A percentile compares a stretch with the other conserved stretches of the same genome.
Evolutionary conservation across 1,139 yeast genomes (phyloP).

Genomic region (Hanseniaspora gamundiae): DNA sequence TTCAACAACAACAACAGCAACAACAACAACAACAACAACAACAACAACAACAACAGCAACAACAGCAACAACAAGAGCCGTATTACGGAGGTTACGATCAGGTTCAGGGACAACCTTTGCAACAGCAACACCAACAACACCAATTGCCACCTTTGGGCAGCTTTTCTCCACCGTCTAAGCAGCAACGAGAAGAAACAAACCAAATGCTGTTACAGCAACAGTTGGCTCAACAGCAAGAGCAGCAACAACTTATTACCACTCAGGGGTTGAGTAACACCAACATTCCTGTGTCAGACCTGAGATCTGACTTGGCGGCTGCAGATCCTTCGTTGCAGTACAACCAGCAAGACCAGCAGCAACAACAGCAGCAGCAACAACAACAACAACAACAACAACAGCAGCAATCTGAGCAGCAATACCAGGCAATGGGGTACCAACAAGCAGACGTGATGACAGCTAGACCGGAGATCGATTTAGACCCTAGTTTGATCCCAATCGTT

Average conservation of each 20-base stretch:
- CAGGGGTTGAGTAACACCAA: constrained; percentile 17
- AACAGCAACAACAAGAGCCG: constrained; percentile 5
- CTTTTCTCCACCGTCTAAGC: constrained; percentile 60
- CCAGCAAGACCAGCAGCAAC: constrained; percentile 5
- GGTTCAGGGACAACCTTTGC: constrained; percentile 5
- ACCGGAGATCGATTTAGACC: constrained; percentile 36
- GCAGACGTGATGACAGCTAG: constrained; percentile 46
- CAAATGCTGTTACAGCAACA: constrained; percentile 2
- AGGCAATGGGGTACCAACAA: constrained; percentile 16
- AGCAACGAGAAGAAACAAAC: constrained; percentile 9
- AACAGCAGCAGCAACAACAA: constrained; percentile 9
- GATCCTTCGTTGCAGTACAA: constrained; percentile 8
- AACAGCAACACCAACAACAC: constrained; percentile 30
- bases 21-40: constrained; percentile 24
- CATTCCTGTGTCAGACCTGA: constrained; percentile 28
- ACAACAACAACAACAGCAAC: constrained; percentile 19
- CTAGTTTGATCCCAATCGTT: constrained; percentile 70
- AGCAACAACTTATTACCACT: constrained; percentile 1
- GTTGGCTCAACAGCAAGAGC: constrained; percentile 4
- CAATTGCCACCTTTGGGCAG: constrained; percentile 94
- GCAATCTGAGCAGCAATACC: constrained; percentile 10
- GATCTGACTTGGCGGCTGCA: constrained; percentile 15
- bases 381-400: constrained; percentile 10
- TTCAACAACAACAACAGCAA: constrained; percentile 14
- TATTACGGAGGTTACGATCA: background rate